These are phyloP conservation scores for Apiotrichum veenhuisii DNA, from an alignment of 1,284 basidiomycete species.

Conservation along the genomic window DNA sequence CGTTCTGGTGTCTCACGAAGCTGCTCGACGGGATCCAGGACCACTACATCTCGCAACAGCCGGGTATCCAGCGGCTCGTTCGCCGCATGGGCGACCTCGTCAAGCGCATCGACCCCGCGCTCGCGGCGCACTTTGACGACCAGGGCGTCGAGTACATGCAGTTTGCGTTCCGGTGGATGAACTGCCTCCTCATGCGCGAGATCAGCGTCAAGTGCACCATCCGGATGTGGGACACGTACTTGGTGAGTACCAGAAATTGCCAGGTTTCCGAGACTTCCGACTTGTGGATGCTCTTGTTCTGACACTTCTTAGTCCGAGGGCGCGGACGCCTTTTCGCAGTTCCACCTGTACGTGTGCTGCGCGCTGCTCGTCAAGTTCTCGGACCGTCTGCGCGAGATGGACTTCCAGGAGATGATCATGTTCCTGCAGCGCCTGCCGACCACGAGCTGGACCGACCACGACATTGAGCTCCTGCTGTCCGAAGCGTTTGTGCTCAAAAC, in stretches of 20 bases:
- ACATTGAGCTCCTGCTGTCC: constrained; percentile 89
- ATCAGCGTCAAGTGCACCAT: constrained; percentile 92
- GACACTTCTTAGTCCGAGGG: constrained; percentile 70
- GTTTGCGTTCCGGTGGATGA: constrained; percentile 98
- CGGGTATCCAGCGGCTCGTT: constrained; percentile 87
- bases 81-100: constrained; percentile 88
- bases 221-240: constrained; percentile 97
- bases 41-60: constrained; percentile 92
- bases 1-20: constrained; percentile 93
- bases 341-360: constrained; percentile 93
- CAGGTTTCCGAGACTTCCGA: not conserved
- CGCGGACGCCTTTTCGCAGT: constrained; percentile 90
- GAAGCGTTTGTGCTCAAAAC: constrained; percentile 94
- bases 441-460: constrained; percentile 89
- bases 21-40: constrained; percentile 94
- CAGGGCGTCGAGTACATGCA: constrained; percentile 98
- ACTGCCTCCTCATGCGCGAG: constrained; percentile 93
- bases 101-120: constrained; percentile 81
- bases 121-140: constrained; percentile 73
- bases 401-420: constrained; percentile 99
- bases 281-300: too few species aligned
- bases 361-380: constrained; percentile 92
- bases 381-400: constrained; percentile 83
- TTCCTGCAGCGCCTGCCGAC: constrained; percentile 95
- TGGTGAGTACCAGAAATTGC: constrained; percentile 58